Evolutionary conservation across 225 moss, liverwort and hornwort species (phyloP).

Genomic region (Polytrichum commune): DNA sequence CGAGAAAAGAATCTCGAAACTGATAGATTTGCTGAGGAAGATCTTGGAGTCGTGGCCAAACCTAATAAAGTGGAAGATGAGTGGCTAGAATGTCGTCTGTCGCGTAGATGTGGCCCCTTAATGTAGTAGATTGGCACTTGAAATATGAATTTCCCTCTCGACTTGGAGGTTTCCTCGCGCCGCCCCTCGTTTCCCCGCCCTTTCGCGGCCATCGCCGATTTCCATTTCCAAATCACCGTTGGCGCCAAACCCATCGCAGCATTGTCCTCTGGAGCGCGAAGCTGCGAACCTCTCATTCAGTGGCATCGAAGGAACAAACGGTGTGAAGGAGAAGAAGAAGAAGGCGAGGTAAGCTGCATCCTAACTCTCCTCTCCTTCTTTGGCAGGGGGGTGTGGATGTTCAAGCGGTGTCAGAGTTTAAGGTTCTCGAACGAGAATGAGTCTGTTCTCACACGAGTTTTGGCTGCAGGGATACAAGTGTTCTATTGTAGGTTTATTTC

Average conservation of each 20-base stretch:
- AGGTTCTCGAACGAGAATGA: too few relatives aligned
- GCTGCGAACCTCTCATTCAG: background rate
- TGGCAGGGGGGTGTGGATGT: background rate
- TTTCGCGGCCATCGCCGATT: background rate
- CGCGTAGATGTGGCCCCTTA: too few relatives aligned
- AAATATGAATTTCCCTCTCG: conserved; percentile 12
- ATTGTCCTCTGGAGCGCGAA: background rate
- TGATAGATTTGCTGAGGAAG: background rate
- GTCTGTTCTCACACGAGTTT: too few relatives aligned
- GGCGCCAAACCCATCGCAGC: background rate
- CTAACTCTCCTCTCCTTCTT: too few relatives aligned
- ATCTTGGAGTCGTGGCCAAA: too few relatives aligned
- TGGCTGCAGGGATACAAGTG: too few relatives aligned
- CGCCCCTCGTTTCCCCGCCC: background rate
- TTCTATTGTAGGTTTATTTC: too few relatives aligned
- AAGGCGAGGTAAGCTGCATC: too few relatives aligned
- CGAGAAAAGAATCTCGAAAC: background rate
- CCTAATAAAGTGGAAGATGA: too few relatives aligned
- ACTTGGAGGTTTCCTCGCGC: background rate
- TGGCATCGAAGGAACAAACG: background rate
- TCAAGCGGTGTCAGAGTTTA: background rate
- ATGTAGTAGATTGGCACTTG: too few relatives aligned
- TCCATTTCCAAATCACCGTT: background rate
- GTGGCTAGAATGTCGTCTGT: too few relatives aligned
- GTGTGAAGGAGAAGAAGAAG: too few relatives aligned